phyloP scores from a whole-genome alignment of 1,284 basidiomycete genomes.

The Cryptococcus depauperatus region DNA sequence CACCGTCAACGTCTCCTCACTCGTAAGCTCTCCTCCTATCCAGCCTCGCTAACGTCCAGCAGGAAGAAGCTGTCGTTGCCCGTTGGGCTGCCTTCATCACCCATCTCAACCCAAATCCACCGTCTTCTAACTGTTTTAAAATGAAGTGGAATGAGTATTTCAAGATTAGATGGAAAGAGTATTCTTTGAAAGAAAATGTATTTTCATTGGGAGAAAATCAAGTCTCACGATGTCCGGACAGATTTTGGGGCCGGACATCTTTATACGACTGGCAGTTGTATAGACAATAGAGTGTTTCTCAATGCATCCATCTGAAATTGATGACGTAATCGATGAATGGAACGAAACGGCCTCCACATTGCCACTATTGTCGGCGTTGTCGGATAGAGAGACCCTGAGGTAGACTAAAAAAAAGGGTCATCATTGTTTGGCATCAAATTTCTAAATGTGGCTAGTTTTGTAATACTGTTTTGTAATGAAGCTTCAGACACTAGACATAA shows the following conservation, averaged over 20 bases:
- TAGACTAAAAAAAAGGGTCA: too few relatives aligned
- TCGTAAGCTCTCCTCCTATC: constrained; percentile 8
- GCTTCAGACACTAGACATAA: too few relatives aligned
- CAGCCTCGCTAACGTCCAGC: background rate
- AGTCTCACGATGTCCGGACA: constrained; percentile 18
- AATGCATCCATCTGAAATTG: too few relatives aligned
- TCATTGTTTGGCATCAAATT: too few relatives aligned
- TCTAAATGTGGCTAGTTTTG: too few relatives aligned
- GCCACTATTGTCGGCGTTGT: too few relatives aligned
- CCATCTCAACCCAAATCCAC: constrained; percentile 23
- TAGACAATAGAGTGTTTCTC: too few relatives aligned
- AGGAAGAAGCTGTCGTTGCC: constrained; percentile 16
- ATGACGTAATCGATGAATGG: too few relatives aligned
- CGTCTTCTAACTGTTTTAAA: background rate
- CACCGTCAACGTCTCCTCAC: background rate
- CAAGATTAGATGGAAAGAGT: constrained; percentile 14
- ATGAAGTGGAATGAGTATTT: background rate
- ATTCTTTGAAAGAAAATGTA: constrained; percentile 10
- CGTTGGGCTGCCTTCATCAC: constrained; percentile 34
- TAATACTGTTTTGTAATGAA: too few relatives aligned
- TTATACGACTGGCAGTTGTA: constrained; percentile 37
- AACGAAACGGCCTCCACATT: too few relatives aligned
- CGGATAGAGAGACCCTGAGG: too few relatives aligned
- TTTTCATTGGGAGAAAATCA: constrained; percentile 17
- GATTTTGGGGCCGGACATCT: constrained; percentile 25